phyloP scores from a whole-genome alignment of 2,329 filamentous ascomycete genomes.

The Trichophyton benhamiae region DNA sequence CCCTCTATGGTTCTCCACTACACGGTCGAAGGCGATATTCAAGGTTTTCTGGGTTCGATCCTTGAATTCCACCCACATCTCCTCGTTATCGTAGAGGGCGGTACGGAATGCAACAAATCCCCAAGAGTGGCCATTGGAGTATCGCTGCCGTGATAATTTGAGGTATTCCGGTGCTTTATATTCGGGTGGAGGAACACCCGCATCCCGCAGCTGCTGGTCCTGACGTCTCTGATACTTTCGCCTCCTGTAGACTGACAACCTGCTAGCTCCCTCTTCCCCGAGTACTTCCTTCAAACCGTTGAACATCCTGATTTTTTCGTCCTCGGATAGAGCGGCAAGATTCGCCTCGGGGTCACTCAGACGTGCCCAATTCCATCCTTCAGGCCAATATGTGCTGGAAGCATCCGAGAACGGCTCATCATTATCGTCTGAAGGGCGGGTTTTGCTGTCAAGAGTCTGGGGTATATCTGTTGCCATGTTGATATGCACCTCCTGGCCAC shows the following conservation, averaged over 20 bases:
- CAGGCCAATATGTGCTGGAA: not conserved
- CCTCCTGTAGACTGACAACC: not conserved
- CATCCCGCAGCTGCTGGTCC: not conserved
- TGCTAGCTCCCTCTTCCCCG: not conserved
- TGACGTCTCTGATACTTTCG: not conserved
- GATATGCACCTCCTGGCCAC: not conserved
- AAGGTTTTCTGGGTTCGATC: not conserved
- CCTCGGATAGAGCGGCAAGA: not conserved
- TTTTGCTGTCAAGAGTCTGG: not conserved
- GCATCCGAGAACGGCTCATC: not conserved
- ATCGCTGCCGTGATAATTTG: not conserved
- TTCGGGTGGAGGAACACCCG: not conserved
- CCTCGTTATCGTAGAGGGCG: not conserved
- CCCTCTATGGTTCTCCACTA: not conserved
- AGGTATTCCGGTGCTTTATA: not conserved
- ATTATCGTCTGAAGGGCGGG: not conserved
- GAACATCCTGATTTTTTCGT: not conserved
- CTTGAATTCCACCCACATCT: not conserved
- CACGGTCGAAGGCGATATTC: not conserved
- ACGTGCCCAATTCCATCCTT: slow-evolving; percentile 1
- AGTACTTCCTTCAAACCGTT: not conserved
- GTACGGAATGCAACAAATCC: not conserved
- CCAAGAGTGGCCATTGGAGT: not conserved
- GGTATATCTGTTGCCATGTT: not conserved
- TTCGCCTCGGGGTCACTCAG: not conserved